Evolutionary conservation across 352 stramenopile species (phyloP).

Genomic region (Phytopythium vexans): DNA sequence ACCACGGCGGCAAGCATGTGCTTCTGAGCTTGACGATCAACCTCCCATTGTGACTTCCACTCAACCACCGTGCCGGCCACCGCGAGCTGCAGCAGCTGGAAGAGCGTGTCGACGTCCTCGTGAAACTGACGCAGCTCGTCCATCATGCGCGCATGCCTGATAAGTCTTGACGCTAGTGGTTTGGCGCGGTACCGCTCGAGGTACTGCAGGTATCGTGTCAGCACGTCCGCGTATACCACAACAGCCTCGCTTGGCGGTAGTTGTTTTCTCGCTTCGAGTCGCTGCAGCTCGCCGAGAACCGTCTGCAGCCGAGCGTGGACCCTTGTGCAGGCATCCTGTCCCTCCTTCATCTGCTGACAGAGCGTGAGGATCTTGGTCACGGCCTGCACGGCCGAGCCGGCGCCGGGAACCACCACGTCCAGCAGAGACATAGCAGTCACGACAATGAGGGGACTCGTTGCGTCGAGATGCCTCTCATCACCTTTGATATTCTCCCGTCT

Average conservation of each 20-base stretch:
- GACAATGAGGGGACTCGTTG: too few relatives aligned
- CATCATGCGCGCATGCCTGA: slow-evolving; percentile 9
- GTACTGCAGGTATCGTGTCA: background rate
- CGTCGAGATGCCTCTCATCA: too few relatives aligned
- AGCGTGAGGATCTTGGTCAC: slow-evolving; percentile 6
- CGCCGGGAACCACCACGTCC: slow-evolving; percentile 9
- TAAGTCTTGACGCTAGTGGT: too few relatives aligned
- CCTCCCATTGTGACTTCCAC: slow-evolving; percentile 5
- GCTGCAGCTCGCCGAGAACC: slow-evolving; percentile 3
- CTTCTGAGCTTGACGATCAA: background rate
- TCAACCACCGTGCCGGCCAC: slow-evolving; percentile 4
- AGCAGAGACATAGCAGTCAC: too few relatives aligned
- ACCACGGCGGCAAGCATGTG: background rate
- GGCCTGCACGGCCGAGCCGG: background rate
- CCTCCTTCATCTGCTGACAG: slow-evolving; percentile 14
- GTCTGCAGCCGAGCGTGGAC: slow-evolving; percentile 8
- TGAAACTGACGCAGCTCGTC: slow-evolving; percentile 11
- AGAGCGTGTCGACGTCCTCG: slow-evolving; percentile 14
- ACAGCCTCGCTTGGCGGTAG: slow-evolving; percentile 4
- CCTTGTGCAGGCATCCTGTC: slow-evolving; percentile 4
- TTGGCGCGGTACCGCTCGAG: background rate
- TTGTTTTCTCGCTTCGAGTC: slow-evolving; percentile 5
- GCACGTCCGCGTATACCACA: slow-evolving; percentile 3
- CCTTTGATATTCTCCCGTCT: too few relatives aligned
- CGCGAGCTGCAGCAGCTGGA: slow-evolving; percentile 12